These are phyloP conservation scores for Diaporthe eres DNA, from an alignment of 2,329 filamentous ascomycete genomes.

Conservation along the genomic window DNA sequence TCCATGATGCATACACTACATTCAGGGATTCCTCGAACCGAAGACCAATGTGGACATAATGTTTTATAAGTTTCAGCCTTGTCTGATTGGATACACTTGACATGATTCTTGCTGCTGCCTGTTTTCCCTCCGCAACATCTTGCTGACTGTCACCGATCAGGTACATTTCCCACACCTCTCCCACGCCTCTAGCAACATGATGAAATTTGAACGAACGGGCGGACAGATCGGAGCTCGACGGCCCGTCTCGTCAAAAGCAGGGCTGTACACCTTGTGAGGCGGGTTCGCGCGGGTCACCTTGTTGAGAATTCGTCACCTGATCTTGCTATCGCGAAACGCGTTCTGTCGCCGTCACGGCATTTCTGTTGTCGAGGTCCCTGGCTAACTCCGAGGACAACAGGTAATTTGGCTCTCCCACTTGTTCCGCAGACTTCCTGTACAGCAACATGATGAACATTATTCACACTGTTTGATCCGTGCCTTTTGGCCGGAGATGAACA, in stretches of 20 bases:
- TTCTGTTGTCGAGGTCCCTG: slow-evolving; percentile 39
- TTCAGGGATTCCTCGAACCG: slow-evolving; percentile 79
- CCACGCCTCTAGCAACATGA: slow-evolving; percentile 59
- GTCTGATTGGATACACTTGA: slow-evolving; percentile 67
- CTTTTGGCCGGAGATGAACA: slow-evolving; percentile 66
- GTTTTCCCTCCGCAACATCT: slow-evolving; percentile 51
- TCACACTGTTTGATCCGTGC: slow-evolving; percentile 72
- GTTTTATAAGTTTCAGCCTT: slow-evolving; percentile 77
- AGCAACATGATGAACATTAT: slow-evolving; percentile 68
- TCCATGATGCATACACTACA: slow-evolving; percentile 73
- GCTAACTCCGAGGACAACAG: slow-evolving; percentile 42
- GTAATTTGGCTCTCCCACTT: slow-evolving; percentile 41
- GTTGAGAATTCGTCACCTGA: slow-evolving; percentile 79
- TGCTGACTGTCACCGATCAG: slow-evolving; percentile 51
- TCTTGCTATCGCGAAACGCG: slow-evolving; percentile 48
- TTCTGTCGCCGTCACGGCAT: slow-evolving; percentile 36
- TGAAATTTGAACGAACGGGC: slow-evolving; percentile 79
- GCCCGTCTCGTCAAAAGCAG: slow-evolving; percentile 65
- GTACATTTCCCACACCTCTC: slow-evolving; percentile 54
- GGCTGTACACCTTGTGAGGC: slow-evolving; percentile 74
- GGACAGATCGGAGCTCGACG: slow-evolving; percentile 72
- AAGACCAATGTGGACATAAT: slow-evolving; percentile 74
- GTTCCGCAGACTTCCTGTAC: slow-evolving; percentile 39
- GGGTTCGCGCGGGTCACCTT: slow-evolving; percentile 65
- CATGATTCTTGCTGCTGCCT: slow-evolving; percentile 42